phyloP scores from a whole-genome alignment of 2,329 filamentous ascomycete species.

The Botryosphaeria dothidea region DNA sequence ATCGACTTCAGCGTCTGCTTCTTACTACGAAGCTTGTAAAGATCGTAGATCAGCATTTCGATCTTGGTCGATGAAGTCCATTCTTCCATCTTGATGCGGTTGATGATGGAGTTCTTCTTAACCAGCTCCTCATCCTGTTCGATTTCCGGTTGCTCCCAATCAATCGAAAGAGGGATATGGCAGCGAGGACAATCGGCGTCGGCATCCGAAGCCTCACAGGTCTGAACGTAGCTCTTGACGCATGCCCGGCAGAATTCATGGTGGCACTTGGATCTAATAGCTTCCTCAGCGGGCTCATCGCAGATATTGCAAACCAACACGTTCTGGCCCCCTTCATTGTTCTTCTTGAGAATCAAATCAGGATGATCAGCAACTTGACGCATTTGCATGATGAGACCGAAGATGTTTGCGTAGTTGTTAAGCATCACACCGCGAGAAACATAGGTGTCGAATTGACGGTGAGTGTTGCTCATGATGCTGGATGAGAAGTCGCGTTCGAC shows the following conservation, averaged over 20 bases:
- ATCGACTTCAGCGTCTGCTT: slow-evolving; percentile 95
- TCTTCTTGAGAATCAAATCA: slow-evolving; percentile 88
- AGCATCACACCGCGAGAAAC: slow-evolving; percentile 91
- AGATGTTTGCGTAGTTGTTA: slow-evolving; percentile 98
- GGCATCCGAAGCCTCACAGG: slow-evolving; percentile 65
- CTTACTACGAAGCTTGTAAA: slow-evolving; percentile 88
- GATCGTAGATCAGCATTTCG: slow-evolving; percentile 89
- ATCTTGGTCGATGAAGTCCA: slow-evolving; percentile 99
- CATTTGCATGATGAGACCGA: slow-evolving; percentile 99
- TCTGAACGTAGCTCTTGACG: slow-evolving; percentile 76
- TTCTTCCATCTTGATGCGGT: slow-evolving; percentile 97
- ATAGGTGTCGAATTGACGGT: slow-evolving; percentile 91
- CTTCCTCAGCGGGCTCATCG: slow-evolving; percentile 93
- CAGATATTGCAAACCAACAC: slow-evolving; percentile 91
- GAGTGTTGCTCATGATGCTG: slow-evolving; percentile 91
- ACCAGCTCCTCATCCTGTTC: slow-evolving; percentile 84
- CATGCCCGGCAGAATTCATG: slow-evolving; percentile 90
- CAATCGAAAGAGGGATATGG: slow-evolving; percentile 85
- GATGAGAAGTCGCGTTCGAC: slow-evolving; percentile 93
- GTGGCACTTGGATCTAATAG: slow-evolving; percentile 86
- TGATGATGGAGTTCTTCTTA: slow-evolving; percentile 97
- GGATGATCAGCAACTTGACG: slow-evolving; percentile 96
- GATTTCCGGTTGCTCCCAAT: slow-evolving; percentile 92
- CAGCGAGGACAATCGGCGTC: slow-evolving; percentile 79
- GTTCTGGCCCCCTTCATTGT: slow-evolving; percentile 83